Conservation (phyloP, 2,329 filamentous ascomycete species). For the Apiospora pterosperma region DNA sequence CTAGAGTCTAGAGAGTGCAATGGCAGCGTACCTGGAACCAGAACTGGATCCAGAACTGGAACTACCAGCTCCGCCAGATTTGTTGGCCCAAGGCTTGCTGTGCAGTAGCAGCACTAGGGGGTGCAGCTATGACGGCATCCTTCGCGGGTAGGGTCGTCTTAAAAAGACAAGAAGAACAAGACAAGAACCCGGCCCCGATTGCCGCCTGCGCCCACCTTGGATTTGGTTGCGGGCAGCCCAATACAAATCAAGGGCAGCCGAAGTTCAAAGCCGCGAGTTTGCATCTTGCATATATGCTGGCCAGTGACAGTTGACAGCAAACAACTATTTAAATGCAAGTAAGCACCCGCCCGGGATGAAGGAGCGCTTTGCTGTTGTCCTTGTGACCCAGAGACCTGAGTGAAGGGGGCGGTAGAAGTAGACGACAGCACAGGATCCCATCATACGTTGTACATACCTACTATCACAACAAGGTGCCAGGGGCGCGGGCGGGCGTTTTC, state of each 20-base stretch:
- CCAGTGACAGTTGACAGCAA: background rate
- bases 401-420: background rate
- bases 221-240: background rate
- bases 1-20: background rate
- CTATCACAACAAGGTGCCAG: background rate
- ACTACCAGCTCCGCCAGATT: slow-evolving; percentile 3
- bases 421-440: background rate
- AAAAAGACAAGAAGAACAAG: no score
- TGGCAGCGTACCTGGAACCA: slow-evolving; percentile 2
- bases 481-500: background rate
- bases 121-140: background rate
- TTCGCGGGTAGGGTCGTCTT: background rate
- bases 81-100: background rate
- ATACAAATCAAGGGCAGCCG: background rate
- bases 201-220: background rate
- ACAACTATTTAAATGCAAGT: background rate
- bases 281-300: background rate
- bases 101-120: background rate
- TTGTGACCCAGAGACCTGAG: background rate
- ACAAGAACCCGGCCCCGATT: background rate
- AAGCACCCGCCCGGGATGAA: background rate
- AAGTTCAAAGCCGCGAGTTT: background rate
- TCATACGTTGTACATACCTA: no score
- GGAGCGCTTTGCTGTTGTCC: background rate
- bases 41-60: no score